Evolutionary conservation across 345 rosid species (phyloP).

Genomic region (Acer campestre): DNA sequence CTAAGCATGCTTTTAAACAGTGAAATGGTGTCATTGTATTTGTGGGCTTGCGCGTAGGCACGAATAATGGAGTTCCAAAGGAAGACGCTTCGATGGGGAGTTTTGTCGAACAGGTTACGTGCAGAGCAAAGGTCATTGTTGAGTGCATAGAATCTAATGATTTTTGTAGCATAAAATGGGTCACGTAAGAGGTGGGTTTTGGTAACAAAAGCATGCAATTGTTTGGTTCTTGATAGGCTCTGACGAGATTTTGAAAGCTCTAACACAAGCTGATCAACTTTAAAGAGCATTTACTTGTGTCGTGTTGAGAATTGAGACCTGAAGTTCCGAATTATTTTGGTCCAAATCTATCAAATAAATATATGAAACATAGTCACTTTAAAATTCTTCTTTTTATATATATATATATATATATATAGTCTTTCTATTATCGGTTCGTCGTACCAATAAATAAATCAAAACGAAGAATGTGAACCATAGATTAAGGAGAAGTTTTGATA

Average conservation of each 20-base stretch:
- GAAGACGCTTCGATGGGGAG: constrained; percentile 69
- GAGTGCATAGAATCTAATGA: constrained; percentile 51
- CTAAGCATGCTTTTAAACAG: constrained; percentile 56
- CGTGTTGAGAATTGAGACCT: background rate
- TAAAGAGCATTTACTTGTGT: constrained; percentile 24
- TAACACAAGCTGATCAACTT: constrained; percentile 30
- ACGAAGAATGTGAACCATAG: too few relatives aligned
- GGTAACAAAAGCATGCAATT: constrained; percentile 62
- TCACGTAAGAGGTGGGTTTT: constrained; percentile 52
- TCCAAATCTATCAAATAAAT: background rate
- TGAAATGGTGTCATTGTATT: constrained; percentile 33
- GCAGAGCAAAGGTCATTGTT: constrained; percentile 55
- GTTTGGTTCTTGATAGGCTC: constrained; percentile 54
- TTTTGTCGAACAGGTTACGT: constrained; percentile 71
- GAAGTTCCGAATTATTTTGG: background rate
- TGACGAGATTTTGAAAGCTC: constrained; percentile 57
- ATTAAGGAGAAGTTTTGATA: too few relatives aligned
- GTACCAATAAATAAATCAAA: too few relatives aligned
- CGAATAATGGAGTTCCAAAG: constrained; percentile 86
- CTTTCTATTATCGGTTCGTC: too few relatives aligned
- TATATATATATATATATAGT: too few relatives aligned
- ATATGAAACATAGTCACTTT: too few relatives aligned
- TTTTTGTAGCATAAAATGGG: constrained; percentile 69
- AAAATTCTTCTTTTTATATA: too few relatives aligned
- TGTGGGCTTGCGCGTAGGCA: constrained; percentile 55